Evolutionary conservation across 441 rosid species (phyloP), one percentile per base, ranked within the genome.

Genomic region (Biscutella laevigata): DNA sequence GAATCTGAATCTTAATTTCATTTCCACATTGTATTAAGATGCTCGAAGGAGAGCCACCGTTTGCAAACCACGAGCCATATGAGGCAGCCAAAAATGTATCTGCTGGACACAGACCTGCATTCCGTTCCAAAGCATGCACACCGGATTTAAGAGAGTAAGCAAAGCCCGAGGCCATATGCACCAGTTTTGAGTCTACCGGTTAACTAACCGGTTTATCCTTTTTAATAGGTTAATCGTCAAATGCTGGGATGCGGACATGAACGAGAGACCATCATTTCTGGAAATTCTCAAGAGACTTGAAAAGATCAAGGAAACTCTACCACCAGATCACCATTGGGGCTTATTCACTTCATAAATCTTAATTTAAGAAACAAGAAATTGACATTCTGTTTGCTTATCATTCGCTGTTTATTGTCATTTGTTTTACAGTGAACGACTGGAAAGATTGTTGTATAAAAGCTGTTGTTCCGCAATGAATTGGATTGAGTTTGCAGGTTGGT

Each of bases 11-110:
- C 22, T 25, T 21, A 5, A 34, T 5, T 47, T 53, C 20, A 42
- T 60, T 40, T 57, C 68, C 42, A 32, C 38, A 13, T 59, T 66
- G 74, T 44, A 63, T 45, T 40, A 69, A 92, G 98, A 92, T 92
- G 98, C 83, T 92, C 37, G 98, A 88, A 74, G 98, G 98, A 50
- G 95, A 88, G 53, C 94, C 95, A 4, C 98, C 98, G 0, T 74
- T 86, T 57, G 78, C 83, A 1, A 74, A 70, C 69, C 78, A 74
- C 46, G 96, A 88, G 67, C 96, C 98, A 33, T 92, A 88, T 67
- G 98, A 92, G 73, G 95, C 98, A 56, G 98, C 98, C 26, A 92
- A 86, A 68, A 68, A 70, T 62, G 95, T 82, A 68, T 86, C 98
- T 13, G 95, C 84, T 27, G 98, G 96, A 34, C 88, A 86, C 53